Conservation (phyloP, 2,329 filamentous ascomycete genomes). For the Xylaria sp. region DNA sequence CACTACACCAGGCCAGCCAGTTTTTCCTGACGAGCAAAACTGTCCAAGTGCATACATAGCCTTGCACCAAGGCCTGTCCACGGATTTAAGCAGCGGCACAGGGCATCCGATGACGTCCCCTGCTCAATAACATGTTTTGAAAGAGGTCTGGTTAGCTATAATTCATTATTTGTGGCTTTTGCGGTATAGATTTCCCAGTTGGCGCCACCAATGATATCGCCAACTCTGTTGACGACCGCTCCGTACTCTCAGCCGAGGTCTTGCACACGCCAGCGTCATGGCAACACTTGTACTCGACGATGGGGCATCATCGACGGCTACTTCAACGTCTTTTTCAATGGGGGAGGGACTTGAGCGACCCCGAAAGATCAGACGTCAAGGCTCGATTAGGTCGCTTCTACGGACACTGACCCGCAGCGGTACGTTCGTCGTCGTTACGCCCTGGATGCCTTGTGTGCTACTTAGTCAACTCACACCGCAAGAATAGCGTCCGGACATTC, state of each 20-base stretch:
- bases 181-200: slow-evolving; percentile 16
- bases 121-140: slow-evolving; percentile 28
- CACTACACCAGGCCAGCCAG: too few species aligned
- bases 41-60: neutral
- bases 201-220: slow-evolving; percentile 1
- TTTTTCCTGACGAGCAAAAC: neutral
- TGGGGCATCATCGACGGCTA: slow-evolving; percentile 35
- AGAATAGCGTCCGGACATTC: slow-evolving; percentile 42
- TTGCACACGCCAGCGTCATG: slow-evolving; percentile 36
- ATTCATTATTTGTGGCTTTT: slow-evolving; percentile 25
- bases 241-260: slow-evolving; percentile 43
- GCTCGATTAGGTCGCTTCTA: slow-evolving; percentile 56
- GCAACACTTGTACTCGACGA: slow-evolving; percentile 36
- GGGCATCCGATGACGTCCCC: neutral
- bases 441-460: neutral
- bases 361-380: slow-evolving; percentile 53
- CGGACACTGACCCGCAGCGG: slow-evolving; percentile 55
- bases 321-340: slow-evolving; percentile 43
- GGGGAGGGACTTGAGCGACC: slow-evolving; percentile 41
- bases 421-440: slow-evolving; percentile 35
- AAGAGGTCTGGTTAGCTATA: slow-evolving; percentile 22
- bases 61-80: slow-evolving; percentile 10
- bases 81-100: slow-evolving; percentile 17
- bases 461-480: slow-evolving; percentile 26
- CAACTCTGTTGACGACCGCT: slow-evolving; percentile 8